phyloP scores from a whole-genome alignment of 129 eudicot species.

The Flaveria linearis region DNA sequence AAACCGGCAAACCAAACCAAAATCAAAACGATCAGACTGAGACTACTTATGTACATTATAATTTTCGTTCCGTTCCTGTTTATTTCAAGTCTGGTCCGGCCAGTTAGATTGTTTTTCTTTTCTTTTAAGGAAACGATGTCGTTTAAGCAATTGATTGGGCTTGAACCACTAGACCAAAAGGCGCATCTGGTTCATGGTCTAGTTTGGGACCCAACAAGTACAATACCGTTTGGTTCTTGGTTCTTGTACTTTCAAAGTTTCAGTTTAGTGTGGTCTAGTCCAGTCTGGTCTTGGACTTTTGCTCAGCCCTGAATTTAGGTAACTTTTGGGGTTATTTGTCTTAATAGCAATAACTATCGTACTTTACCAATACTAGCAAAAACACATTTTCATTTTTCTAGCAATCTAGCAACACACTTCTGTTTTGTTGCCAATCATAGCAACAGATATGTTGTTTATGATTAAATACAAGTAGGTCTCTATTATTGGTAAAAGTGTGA shows the following conservation, averaged over 20 bases:
- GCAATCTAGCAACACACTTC: background rate
- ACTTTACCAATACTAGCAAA: background rate
- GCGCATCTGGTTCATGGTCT: background rate
- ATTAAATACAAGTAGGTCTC: background rate
- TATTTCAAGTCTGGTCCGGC: background rate
- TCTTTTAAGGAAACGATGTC: background rate
- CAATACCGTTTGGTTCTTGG: background rate
- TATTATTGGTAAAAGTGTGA: slow-evolving; percentile 1
- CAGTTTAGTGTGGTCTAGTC: background rate
- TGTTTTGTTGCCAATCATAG: background rate
- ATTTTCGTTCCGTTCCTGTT: background rate
- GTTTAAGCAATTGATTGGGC: background rate
- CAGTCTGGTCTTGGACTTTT: background rate
- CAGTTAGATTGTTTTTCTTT: background rate
- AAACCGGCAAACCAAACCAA: background rate
- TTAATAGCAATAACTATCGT: background rate
- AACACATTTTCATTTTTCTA: background rate
- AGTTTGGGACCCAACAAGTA: background rate
- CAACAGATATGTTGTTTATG: background rate
- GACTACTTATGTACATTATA: background rate
- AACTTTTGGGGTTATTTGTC: background rate
- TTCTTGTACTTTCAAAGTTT: background rate
- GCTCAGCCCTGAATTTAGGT: no score
- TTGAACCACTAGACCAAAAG: background rate
- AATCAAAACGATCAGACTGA: background rate